phyloP scores from a whole-genome alignment of 257 asterid species.

The Fraxinus americana region DNA sequence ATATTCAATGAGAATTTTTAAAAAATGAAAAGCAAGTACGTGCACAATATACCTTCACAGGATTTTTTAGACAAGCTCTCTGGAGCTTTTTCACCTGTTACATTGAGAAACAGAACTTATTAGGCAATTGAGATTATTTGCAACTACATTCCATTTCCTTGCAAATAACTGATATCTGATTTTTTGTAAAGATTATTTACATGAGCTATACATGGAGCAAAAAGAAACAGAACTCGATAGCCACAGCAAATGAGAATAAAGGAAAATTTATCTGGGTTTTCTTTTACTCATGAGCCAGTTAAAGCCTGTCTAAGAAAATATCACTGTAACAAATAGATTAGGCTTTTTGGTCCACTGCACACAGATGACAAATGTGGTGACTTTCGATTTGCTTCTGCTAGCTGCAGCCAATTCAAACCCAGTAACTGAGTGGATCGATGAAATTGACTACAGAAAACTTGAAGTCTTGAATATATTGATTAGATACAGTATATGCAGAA shows the following conservation, averaged over 20 bases:
- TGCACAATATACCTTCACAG: slow-evolving; percentile 67
- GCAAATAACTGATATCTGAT: background rate
- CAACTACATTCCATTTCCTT: background rate
- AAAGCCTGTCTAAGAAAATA: background rate
- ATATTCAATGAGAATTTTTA: background rate
- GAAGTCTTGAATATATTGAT: background rate
- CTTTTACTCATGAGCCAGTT: background rate
- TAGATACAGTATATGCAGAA: background rate
- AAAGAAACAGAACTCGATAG: background rate
- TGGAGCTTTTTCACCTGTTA: slow-evolving; percentile 88
- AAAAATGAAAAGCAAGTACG: slow-evolving; percentile 5
- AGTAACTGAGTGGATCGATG: background rate
- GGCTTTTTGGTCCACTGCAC: background rate
- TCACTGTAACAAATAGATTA: background rate
- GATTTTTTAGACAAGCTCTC: slow-evolving; percentile 88
- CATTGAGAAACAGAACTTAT: background rate
- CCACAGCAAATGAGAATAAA: background rate
- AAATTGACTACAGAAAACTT: background rate
- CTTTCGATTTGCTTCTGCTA: background rate
- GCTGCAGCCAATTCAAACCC: background rate
- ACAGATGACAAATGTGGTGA: background rate
- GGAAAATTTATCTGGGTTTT: background rate
- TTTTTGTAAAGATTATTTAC: background rate
- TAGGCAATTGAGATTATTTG: background rate
- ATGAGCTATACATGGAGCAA: background rate